Percentiles rank a stretch among this genome's conserved stretches.
These are phyloP conservation scores for Pythium utonaiense DNA, from an alignment of 352 stramenopile species.

Conservation along the genomic window DNA sequence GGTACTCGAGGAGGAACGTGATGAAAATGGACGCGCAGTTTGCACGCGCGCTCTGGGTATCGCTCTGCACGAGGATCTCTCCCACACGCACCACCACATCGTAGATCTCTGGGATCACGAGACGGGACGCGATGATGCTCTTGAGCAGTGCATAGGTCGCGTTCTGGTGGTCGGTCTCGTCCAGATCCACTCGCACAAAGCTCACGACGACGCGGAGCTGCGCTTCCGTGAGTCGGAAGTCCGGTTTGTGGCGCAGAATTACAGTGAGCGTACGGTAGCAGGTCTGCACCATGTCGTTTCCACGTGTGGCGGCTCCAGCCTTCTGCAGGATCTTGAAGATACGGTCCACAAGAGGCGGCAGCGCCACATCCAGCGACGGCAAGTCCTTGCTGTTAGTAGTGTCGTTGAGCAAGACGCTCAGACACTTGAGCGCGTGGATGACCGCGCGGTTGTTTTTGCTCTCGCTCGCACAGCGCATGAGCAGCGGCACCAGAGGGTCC, in stretches of 20 bases:
- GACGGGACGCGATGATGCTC: conserved; percentile 86
- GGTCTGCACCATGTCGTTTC: conserved; percentile 93
- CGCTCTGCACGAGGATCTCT: conserved; percentile 92
- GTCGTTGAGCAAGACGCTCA: conserved; percentile 86
- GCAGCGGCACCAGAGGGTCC: conserved; percentile 89
- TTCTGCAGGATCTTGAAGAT: conserved; percentile 91
- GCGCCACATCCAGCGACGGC: conserved; percentile 80
- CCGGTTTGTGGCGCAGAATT: conserved; percentile 72
- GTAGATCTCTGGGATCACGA: conserved; percentile 94
- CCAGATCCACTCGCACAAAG: conserved; percentile 89
- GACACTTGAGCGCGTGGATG: conserved; percentile 91
- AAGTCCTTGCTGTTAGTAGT: conserved; percentile 44
- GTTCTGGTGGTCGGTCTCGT: conserved; percentile 94
- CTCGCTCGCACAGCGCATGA: conserved; percentile 89
- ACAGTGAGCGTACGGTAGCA: conserved; percentile 93
- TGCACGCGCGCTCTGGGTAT: conserved; percentile 81
- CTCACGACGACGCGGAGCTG: conserved; percentile 88
- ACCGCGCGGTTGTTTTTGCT: conserved; percentile 91
- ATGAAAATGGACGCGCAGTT: conserved; percentile 82
- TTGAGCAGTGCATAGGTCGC: conserved; percentile 93
- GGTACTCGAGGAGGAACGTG: conserved; percentile 95
- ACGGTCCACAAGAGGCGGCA: conserved; percentile 84
- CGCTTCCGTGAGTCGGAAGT: conserved; percentile 56
- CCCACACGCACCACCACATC: conserved; percentile 94
- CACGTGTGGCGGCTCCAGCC: conserved; percentile 83